Evolutionary conservation across 257 asterid species (phyloP).

Genomic region (Fraxinus cuspidata): DNA sequence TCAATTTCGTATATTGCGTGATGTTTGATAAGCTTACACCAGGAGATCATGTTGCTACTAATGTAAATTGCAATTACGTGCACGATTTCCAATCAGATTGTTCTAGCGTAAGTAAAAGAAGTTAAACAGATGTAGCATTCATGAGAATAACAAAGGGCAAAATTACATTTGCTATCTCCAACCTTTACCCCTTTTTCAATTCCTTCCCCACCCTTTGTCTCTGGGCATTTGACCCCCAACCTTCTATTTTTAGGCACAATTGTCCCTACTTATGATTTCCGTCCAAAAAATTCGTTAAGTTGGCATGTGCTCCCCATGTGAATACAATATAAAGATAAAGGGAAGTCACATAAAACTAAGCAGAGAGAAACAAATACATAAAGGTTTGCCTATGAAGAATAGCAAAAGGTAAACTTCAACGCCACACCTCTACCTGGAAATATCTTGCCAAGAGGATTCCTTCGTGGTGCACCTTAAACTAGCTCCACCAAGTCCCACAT

Average conservation of each 20-base stretch:
- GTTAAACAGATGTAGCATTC: background rate
- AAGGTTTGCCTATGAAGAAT: background rate
- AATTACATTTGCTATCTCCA: background rate
- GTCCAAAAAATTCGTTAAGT: background rate
- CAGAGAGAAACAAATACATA: background rate
- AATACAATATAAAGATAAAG: background rate
- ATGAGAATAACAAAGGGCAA: background rate
- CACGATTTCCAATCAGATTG: background rate
- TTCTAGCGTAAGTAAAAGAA: background rate
- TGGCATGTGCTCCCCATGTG: background rate
- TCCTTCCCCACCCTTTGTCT: background rate
- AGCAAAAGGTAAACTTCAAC: background rate
- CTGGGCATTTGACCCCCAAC: background rate
- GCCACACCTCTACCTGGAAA: background rate
- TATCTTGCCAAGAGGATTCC: background rate
- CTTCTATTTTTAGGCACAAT: background rate
- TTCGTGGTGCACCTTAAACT: background rate
- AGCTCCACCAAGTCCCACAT: background rate
- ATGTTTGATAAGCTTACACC: background rate
- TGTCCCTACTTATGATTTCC: background rate
- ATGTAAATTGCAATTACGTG: background rate
- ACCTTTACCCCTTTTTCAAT: background rate
- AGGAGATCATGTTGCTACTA: background rate
- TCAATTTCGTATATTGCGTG: background rate
- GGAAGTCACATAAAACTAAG: background rate